Conservation (phyloP, 805 yeast genomes). For the Saturnispora hagleri region DNA sequence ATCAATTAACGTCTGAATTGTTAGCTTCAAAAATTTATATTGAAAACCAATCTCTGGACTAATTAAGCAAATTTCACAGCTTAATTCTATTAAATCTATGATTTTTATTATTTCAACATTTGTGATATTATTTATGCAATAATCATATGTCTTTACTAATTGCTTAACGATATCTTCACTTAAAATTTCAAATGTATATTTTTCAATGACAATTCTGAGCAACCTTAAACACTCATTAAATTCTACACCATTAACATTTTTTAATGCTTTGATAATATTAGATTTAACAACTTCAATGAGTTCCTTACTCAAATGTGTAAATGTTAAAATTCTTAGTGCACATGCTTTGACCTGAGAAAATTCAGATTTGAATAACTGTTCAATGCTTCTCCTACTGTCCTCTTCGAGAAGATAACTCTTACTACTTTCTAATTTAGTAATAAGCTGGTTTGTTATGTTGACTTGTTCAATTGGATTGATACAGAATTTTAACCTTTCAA, state of each 20-base stretch:
- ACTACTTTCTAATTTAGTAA: background rate
- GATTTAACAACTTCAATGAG: constrained; percentile 1
- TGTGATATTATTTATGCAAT: background rate
- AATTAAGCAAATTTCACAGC: constrained; percentile 8
- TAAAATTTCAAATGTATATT: background rate
- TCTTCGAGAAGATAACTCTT: background rate
- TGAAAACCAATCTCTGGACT: constrained; percentile 5
- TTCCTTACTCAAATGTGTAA: background rate
- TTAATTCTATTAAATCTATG: constrained; percentile 3
- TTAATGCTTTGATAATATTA: background rate
- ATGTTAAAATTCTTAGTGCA: constrained; percentile 9
- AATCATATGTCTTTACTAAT: background rate
- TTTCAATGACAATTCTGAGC: constrained; percentile 4
- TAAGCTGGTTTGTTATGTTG: constrained; percentile 6
- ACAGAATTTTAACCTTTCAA: background rate
- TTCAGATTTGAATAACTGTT: constrained; percentile 3
- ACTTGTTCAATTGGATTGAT: constrained; percentile 3
- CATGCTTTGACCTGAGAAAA: constrained; percentile 5
- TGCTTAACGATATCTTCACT: background rate
- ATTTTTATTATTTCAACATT: background rate
- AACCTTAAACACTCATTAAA: constrained; percentile 10
- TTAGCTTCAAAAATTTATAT: constrained; percentile 5
- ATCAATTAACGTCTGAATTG: constrained; percentile 8
- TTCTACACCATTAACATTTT: constrained; percentile 4
- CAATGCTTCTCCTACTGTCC: background rate